Evolutionary conservation across 768 basidiomycete species (phyloP).

Genomic region (Mycena indigotica): DNA sequence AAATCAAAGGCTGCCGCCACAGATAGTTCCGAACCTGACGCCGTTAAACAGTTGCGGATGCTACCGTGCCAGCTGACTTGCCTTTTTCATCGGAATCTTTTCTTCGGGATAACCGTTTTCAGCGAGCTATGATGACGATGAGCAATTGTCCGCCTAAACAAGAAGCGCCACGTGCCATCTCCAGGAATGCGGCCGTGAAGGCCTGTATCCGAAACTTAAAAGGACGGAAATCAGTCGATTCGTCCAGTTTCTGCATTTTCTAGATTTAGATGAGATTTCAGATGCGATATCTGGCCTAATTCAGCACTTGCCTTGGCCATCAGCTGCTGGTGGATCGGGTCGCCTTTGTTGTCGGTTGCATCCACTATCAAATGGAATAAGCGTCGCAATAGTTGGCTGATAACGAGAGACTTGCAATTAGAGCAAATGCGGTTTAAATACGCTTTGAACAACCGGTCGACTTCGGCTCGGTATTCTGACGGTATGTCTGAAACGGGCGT

Average conservation of each 20-base stretch:
- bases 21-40: slow-evolving; percentile 87
- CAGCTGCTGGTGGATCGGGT: slow-evolving; percentile 94
- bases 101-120: slow-evolving; percentile 88
- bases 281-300: no score
- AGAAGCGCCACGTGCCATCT: slow-evolving; percentile 61
- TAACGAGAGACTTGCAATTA: slow-evolving; percentile 63
- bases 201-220: slow-evolving; percentile 99
- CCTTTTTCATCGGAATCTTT: slow-evolving; percentile 96
- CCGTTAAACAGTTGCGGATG: slow-evolving; percentile 12
- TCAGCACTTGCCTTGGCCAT: no score
- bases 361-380: slow-evolving; percentile 62
- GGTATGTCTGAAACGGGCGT: slow-evolving; percentile 58
- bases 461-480: slow-evolving; percentile 75
- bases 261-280: no score
- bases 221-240: slow-evolving; percentile 94
- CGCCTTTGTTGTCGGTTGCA: slow-evolving; percentile 90
- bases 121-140: slow-evolving; percentile 58
- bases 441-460: slow-evolving; percentile 89
- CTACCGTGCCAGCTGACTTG: slow-evolving; percentile 35
- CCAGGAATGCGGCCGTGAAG: slow-evolving; percentile 93
- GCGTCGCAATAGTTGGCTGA: slow-evolving; percentile 21
- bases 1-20: slow-evolving; percentile 92
- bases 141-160: not conserved
- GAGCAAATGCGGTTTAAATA: slow-evolving; percentile 89
- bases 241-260: slow-evolving; percentile 96